Base-by-base conservation (phyloP, 768 basidiomycete species). In the Tricholoma sp. region DNA sequence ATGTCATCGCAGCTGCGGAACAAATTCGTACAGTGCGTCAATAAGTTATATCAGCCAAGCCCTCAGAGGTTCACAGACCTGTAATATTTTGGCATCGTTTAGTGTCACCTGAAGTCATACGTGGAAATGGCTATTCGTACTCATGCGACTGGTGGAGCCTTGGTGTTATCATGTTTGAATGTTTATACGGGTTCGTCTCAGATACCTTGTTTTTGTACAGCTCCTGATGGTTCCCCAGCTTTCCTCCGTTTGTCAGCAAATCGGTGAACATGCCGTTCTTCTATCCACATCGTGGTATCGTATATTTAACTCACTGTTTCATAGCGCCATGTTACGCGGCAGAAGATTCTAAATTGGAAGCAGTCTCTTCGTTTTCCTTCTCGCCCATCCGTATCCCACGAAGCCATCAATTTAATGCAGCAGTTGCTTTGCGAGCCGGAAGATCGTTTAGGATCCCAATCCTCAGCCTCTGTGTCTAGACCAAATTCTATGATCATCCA, bases 111-210 rank as follows among this genome's bases (percentile, higher is more conserved):
- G 91, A 93, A 70, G 91, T 93, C 47, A 91, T 94, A 66, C 83
- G 90, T 63, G 89, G 90, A 18, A 89, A 91, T 66, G 95, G 94
- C 24, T 98, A 98, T 72, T 85, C 88, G 37, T 95, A 91, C 72
- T 90, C 88, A 34, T 96, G 94, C 68, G 96, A 98, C 68, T 98
- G 94, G 94, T 99, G 96, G 96, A 93, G 90, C 73, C 81, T 98
- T 47, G 95, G 94, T 11, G 89, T 97, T 54, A 98, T 99, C 69
- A 91, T 94, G 86, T 98, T 88, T 66, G 94, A 98, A 71, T 94
- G 91, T 68, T 76, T 97, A 69, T 95, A 94, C 65, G 91, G 90
- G 89, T 91, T 69, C 61, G 85, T 77, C 57, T 48, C 34, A 47
- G 50, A 47, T 53, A 47, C 41, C 47, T 54, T 28, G 50, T 53